Evolutionary conservation across 176 grass and related monocot species (phyloP), one percentile per base, ranked within the genome.

Genomic region (Paspalum vaginatum): DNA sequence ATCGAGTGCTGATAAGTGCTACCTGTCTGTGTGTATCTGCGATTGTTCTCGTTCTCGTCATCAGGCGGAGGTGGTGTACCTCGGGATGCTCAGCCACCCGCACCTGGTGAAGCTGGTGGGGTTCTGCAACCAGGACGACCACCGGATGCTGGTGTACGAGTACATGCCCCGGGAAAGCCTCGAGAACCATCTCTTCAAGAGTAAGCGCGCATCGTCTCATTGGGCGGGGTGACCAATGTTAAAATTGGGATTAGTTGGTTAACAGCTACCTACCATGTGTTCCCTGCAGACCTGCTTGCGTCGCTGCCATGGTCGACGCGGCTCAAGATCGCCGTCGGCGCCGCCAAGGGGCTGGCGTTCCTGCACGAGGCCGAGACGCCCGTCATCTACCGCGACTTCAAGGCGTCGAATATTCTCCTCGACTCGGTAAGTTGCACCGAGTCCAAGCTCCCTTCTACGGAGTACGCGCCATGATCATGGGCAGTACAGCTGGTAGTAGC

Each of bases 111-210:
- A 89, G 63, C 82, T 98, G 52, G 58, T 98, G 11, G 95, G 92
- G 0, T 98, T 84, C 82, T 98, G 95, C 90, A 87, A 88, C 73
- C 89, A 98, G 24, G 95, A 98, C 57, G 91, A 92, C 38, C 90
- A 98, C 58, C 68, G 95, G 86, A 98, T 98, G 95, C 78, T 98
- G 37, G 95, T 98, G 22, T 98, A 98, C 86, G 95, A 98, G 85
- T 98, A 89, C 81, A 91, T 98, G 92, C 74, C 85, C 15, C 32
- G 88, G 11, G 88, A 78, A 42, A 98, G 90, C 89, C 87, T 98
- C 52, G 95, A 98, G 65, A 94, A 84, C 56, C 95, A 98, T 83
- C 85, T 98, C 9, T 98, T 98, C 80, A 91, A 87, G 72, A 92
- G 95, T 98, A 87, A 88, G 89, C 60, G 15, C 6, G 25, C 40